These are phyloP conservation scores for Amanita fuliginea DNA, from an alignment of 768 basidiomycete species.

Conservation along the genomic window DNA sequence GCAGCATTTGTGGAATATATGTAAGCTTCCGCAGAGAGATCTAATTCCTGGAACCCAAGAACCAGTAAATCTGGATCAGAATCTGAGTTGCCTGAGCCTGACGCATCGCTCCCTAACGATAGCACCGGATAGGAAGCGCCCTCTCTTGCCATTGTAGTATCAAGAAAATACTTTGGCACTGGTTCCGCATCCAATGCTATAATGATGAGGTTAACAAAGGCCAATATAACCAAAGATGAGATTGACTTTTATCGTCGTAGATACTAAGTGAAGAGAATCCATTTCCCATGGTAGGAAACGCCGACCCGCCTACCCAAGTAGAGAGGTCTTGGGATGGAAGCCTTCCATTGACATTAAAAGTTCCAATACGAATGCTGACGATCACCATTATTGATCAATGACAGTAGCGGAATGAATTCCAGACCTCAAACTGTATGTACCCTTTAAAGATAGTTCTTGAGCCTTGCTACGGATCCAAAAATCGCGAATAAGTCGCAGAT, in stretches of 20 bases:
- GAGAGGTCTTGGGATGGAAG: constrained; percentile 62
- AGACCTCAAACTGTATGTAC: constrained; percentile 22
- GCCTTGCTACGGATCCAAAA: constrained; percentile 49
- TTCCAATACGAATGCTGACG: constrained; percentile 55
- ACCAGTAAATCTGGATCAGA: constrained; percentile 51
- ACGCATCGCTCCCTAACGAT: not conserved
- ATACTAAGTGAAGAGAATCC: not conserved
- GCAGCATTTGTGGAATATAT: constrained; percentile 54
- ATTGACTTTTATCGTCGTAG: constrained; percentile 1
- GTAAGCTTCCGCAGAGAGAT: constrained; percentile 68
- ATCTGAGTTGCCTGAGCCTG: not conserved
- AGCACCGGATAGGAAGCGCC: not conserved
- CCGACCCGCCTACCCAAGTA: constrained; percentile 43
- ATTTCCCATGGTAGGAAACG: constrained; percentile 1
- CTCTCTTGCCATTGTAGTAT: not conserved
- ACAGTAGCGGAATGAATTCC: not conserved
- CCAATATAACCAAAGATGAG: not conserved
- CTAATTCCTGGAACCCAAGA: constrained; percentile 75
- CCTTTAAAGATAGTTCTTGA: constrained; percentile 21
- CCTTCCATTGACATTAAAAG: constrained; percentile 81
- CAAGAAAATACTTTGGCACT: not conserved
- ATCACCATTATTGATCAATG: not conserved
- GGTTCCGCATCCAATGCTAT: not conserved
- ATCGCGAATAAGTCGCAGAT: constrained; percentile 48
- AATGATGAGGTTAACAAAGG: not conserved